Conservation (phyloP, 1,139 yeast species). For the Zygosaccharomyces pseudobailii region DNA sequence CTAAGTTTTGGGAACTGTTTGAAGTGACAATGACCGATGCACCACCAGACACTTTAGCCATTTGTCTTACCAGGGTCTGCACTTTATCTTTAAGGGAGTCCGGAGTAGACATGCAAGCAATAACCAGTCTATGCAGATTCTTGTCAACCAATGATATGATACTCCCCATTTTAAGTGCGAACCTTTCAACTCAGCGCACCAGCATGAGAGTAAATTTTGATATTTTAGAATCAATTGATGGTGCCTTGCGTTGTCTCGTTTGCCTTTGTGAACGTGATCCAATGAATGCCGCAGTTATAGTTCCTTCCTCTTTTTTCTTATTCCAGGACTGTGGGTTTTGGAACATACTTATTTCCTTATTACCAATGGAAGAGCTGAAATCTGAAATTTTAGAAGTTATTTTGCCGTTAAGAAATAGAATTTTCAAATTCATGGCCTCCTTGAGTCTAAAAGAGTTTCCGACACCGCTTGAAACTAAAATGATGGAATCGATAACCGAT, state of each 20-base stretch:
- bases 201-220: constrained; percentile 6
- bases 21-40: constrained; percentile 11
- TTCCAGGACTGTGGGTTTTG: constrained; percentile 16
- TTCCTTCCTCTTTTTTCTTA: constrained; percentile 12
- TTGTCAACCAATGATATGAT: constrained; percentile 10
- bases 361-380: constrained; percentile 13
- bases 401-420: constrained; percentile 13
- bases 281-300: constrained; percentile 12
- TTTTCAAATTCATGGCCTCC: constrained; percentile 13
- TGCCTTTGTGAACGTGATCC: constrained; percentile 10
- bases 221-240: constrained; percentile 14
- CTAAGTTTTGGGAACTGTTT: constrained; percentile 10
- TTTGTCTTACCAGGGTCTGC: constrained; percentile 6
- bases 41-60: constrained; percentile 6
- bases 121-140: constrained; percentile 5
- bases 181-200: constrained; percentile 6
- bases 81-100: constrained; percentile 4
- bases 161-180: constrained; percentile 13
- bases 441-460: constrained; percentile 14
- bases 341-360: constrained; percentile 13
- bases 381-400: constrained; percentile 15
- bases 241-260: constrained; percentile 9
- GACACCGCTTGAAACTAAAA: constrained; percentile 11
- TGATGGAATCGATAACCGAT: constrained; percentile 13
- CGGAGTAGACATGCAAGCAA: constrained; percentile 2